Evolutionary conservation across 2,329 filamentous ascomycete species (phyloP).

Genomic region (Endoconidiophora laricicola): DNA sequence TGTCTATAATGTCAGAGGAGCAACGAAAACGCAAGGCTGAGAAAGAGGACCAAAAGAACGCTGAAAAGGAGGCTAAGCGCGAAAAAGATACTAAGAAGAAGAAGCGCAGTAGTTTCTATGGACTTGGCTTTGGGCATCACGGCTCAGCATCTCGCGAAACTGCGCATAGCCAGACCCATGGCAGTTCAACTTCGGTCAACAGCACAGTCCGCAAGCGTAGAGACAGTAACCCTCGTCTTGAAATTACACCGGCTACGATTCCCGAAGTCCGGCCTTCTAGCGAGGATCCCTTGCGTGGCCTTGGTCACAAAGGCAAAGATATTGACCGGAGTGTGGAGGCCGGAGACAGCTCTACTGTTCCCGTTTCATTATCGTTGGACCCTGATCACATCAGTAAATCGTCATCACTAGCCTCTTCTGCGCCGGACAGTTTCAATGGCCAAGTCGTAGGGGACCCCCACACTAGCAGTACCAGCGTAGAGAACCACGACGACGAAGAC

Average conservation of each 20-base stretch:
- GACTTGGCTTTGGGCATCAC: slow-evolving; percentile 26
- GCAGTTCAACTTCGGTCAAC: slow-evolving; percentile 21
- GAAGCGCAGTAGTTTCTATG: slow-evolving; percentile 31
- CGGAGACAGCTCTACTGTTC: slow-evolving; percentile 6
- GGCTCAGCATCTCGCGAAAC: slow-evolving; percentile 4
- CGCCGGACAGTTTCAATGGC: slow-evolving; percentile 32
- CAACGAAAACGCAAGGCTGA: slow-evolving; percentile 77
- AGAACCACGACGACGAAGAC: slow-evolving; percentile 31
- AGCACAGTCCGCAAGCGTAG: slow-evolving; percentile 25
- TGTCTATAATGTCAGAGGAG: slow-evolving; percentile 84
- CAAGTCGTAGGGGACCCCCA: slow-evolving; percentile 30
- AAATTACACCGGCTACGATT: slow-evolving; percentile 24
- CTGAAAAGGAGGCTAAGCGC: slow-evolving; percentile 66
- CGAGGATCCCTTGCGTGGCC: slow-evolving; percentile 18
- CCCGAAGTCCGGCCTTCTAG: slow-evolving; percentile 19
- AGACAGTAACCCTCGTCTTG: slow-evolving; percentile 39
- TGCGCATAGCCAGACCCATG: neutral
- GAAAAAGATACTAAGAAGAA: slow-evolving; percentile 77
- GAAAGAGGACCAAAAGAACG: slow-evolving; percentile 59
- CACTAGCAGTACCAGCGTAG: slow-evolving; percentile 37
- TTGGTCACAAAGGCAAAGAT: slow-evolving; percentile 48
- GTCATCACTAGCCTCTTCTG: slow-evolving; percentile 67
- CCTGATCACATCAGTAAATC: slow-evolving; percentile 61
- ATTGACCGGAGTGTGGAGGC: slow-evolving; percentile 35
- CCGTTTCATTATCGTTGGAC: slow-evolving; percentile 10